Conservation (phyloP, 73 alveolate genomes). For the Paramecium primaurelia region DNA sequence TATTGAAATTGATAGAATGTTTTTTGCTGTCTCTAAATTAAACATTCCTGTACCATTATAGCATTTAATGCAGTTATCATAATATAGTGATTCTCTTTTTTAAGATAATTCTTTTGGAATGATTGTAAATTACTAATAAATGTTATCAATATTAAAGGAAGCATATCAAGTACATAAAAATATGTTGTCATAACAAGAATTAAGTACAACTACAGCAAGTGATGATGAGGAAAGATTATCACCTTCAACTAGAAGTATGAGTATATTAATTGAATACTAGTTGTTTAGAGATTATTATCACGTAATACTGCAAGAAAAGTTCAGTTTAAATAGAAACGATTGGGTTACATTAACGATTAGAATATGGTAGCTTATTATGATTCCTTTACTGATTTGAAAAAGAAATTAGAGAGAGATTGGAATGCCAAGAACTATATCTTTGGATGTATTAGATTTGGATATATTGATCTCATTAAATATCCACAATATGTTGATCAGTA, state of each 20-base stretch:
- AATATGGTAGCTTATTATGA: conserved; percentile 24
- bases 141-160: background rate
- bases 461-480: background rate
- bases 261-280: background rate
- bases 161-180: background rate
- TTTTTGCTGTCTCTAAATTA: background rate
- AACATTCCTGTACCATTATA: background rate
- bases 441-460: conserved; percentile 38
- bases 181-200: background rate
- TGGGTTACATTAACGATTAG: conserved; percentile 13
- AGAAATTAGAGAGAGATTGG: conserved; percentile 43
- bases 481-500: background rate
- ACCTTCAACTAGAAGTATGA: background rate
- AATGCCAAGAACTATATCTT: conserved; percentile 25
- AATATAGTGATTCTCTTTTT: background rate
- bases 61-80: background rate
- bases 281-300: conserved; percentile 13
- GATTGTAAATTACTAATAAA: background rate
- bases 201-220: conserved; percentile 46
- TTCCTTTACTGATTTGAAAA: background rate
- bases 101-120: conserved; percentile 6
- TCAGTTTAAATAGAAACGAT: conserved; percentile 1
- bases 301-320: background rate
- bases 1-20: conserved; percentile 37
- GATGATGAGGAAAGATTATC: conserved; percentile 37